Percentiles rank a stretch among this genome's conserved stretches.
phyloP scores from a whole-genome alignment of 495 filamentous ascomycete species.

The Xylaria nigripes region DNA sequence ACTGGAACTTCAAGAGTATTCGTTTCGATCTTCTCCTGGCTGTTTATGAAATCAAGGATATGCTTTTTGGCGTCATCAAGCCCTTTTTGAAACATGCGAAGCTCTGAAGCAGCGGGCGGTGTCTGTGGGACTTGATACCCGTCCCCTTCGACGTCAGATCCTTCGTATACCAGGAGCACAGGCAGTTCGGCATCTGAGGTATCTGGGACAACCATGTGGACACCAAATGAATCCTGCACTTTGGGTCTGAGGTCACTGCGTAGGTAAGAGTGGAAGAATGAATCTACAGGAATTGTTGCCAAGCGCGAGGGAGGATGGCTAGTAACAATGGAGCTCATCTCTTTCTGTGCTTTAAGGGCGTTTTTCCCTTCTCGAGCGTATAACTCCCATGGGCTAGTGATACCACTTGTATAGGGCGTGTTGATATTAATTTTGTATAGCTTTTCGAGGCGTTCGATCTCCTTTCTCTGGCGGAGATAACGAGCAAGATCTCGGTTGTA shows the following conservation, averaged over 20 bases:
- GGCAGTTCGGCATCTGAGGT: slow-evolving; percentile 45
- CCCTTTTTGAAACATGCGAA: slow-evolving; percentile 56
- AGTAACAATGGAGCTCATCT: slow-evolving; percentile 71
- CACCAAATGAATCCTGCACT: slow-evolving; percentile 65
- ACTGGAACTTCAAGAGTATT: slow-evolving; percentile 58
- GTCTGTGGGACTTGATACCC: slow-evolving; percentile 59
- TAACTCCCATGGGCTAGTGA: slow-evolving; percentile 71
- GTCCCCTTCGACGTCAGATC: slow-evolving; percentile 43
- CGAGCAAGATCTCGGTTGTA: slow-evolving; percentile 79
- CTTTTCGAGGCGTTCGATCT: slow-evolving; percentile 69
- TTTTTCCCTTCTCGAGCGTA: slow-evolving; percentile 80
- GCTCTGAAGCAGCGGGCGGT: slow-evolving; percentile 50
- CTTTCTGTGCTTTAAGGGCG: slow-evolving; percentile 65
- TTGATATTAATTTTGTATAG: slow-evolving; percentile 74
- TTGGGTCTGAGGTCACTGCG: slow-evolving; percentile 52
- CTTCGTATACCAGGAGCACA: slow-evolving; percentile 83
- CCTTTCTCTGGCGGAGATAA: slow-evolving; percentile 68
- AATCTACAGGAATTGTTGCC: slow-evolving; percentile 61
- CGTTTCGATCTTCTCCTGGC: slow-evolving; percentile 61
- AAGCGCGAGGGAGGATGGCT: slow-evolving; percentile 73
- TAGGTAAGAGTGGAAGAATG: slow-evolving; percentile 78
- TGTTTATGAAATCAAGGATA: slow-evolving; percentile 59
- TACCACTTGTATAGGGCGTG: slow-evolving; percentile 52
- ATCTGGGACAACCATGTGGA: slow-evolving; percentile 69
- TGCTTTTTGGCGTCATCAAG: slow-evolving; percentile 65